phyloP scores from a whole-genome alignment of 352 stramenopile genomes.

The Thalassiosira ordinaria region DNA sequence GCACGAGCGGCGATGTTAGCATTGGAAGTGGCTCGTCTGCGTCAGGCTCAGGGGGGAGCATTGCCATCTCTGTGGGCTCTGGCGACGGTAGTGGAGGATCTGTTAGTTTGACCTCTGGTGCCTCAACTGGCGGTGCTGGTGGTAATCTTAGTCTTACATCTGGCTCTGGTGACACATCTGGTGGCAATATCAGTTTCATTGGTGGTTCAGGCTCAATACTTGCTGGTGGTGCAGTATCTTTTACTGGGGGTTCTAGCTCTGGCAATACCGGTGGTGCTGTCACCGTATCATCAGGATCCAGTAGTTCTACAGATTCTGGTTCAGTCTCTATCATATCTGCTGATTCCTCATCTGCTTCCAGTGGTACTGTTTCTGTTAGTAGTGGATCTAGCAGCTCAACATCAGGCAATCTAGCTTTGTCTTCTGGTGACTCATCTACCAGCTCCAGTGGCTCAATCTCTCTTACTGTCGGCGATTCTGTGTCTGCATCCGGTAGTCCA shows the following conservation, averaged over 20 bases:
- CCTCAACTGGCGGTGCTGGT: not conserved
- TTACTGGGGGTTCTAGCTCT: slow-evolving; percentile 4
- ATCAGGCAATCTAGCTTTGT: not conserved
- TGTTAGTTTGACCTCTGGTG: slow-evolving; percentile 7
- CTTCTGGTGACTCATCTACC: slow-evolving; percentile 6
- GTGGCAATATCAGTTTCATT: not conserved
- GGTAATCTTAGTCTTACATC: not conserved
- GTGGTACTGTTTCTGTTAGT: not conserved
- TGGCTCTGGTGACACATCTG: not conserved
- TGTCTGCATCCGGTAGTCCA: slow-evolving; percentile 1
- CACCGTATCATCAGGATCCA: slow-evolving; percentile 6
- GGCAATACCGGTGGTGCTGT: slow-evolving; percentile 1
- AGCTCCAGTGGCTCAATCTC: slow-evolving; percentile 15
- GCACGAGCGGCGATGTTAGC: slow-evolving; percentile 59
- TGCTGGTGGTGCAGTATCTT: slow-evolving; percentile 7
- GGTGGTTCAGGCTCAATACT: not conserved
- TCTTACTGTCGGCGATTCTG: slow-evolving; percentile 21
- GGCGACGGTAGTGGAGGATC: slow-evolving; percentile 23
- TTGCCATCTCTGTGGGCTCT: slow-evolving; percentile 32
- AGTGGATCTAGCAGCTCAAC: slow-evolving; percentile 8
- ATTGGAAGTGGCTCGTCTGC: slow-evolving; percentile 31
- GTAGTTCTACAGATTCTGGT: not conserved
- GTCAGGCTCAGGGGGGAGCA: slow-evolving; percentile 21
- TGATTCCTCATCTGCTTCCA: not conserved
- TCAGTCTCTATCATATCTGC: not conserved